phyloP scores from a whole-genome alignment of 345 rosid genomes.

The Physaria fendleri region DNA sequence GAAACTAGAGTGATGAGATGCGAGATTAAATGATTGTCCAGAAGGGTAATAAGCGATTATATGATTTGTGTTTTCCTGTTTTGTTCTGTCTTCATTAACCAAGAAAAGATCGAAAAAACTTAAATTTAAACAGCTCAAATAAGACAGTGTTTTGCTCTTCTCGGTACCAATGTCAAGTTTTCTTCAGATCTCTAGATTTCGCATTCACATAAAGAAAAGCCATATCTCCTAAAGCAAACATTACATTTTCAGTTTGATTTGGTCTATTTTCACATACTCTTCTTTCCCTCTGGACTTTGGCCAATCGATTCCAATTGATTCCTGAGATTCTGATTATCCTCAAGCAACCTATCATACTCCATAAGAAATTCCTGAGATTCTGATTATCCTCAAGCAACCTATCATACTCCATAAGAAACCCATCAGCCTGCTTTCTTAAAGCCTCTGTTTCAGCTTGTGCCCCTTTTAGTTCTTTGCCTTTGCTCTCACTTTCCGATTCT shows the following conservation, averaged over 20 bases:
- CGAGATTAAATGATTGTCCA: not conserved
- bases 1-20: slow-evolving; percentile 55
- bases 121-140: not conserved
- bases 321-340: slow-evolving; percentile 64
- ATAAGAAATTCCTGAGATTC: slow-evolving; percentile 51
- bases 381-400: slow-evolving; percentile 71
- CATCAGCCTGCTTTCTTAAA: slow-evolving; percentile 65
- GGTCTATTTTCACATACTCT: slow-evolving; percentile 40
- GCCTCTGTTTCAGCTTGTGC: slow-evolving; percentile 60
- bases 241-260: no score
- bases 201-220: no score
- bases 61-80: not conserved
- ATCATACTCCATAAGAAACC: slow-evolving; percentile 59
- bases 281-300: slow-evolving; percentile 44
- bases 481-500: slow-evolving; percentile 46
- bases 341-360: slow-evolving; percentile 66
- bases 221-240: not conserved
- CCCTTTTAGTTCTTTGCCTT: slow-evolving; percentile 46
- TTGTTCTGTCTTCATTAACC: not conserved
- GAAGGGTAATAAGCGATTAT: not conserved
- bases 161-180: no score
- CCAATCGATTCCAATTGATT: slow-evolving; percentile 58
- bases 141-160: no score
- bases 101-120: not conserved
- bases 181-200: no score